These are phyloP conservation scores for Melampsora americana DNA, from an alignment of 1,284 basidiomycete species.

Conservation along the genomic window DNA sequence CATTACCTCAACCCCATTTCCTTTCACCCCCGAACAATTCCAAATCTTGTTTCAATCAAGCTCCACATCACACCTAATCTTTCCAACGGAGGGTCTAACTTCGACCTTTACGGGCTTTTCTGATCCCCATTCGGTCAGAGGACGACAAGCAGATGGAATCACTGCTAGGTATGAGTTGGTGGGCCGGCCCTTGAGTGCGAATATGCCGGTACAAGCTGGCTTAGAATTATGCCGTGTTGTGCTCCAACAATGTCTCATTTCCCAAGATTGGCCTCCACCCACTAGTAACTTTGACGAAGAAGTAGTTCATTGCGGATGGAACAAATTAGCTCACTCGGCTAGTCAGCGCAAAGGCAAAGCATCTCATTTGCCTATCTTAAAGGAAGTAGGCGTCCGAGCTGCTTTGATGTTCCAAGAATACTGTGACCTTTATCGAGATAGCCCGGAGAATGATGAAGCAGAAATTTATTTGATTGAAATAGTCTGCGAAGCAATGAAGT, in stretches of 20 bases:
- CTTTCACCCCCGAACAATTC: constrained; percentile 29
- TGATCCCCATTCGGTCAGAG: constrained; percentile 19
- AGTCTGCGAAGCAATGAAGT: constrained; percentile 39
- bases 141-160: constrained; percentile 33
- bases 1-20: constrained; percentile 23
- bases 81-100: background rate
- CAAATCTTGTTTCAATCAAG: constrained; percentile 21
- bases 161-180: constrained; percentile 37
- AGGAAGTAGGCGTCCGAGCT: constrained; percentile 7
- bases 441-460: constrained; percentile 2
- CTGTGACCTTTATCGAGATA: constrained; percentile 16
- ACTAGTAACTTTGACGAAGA: constrained; percentile 4
- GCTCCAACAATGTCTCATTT: constrained; percentile 35
- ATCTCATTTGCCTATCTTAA: background rate
- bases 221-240: constrained; percentile 29
- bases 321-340: constrained; percentile 12
- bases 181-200: constrained; percentile 17
- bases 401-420: constrained; percentile 35
- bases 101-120: constrained; percentile 6
- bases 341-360: constrained; percentile 8
- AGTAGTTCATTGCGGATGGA: constrained; percentile 15
- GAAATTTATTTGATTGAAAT: constrained; percentile 30
- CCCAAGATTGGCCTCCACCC: constrained; percentile 9
- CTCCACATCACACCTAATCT: constrained; percentile 14
- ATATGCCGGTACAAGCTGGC: constrained; percentile 25